Percentiles rank a stretch among this genome's conserved stretches.
Evolutionary conservation across 1,139 yeast genomes (phyloP).

Genomic region (Yamadazyma aaseri): DNA sequence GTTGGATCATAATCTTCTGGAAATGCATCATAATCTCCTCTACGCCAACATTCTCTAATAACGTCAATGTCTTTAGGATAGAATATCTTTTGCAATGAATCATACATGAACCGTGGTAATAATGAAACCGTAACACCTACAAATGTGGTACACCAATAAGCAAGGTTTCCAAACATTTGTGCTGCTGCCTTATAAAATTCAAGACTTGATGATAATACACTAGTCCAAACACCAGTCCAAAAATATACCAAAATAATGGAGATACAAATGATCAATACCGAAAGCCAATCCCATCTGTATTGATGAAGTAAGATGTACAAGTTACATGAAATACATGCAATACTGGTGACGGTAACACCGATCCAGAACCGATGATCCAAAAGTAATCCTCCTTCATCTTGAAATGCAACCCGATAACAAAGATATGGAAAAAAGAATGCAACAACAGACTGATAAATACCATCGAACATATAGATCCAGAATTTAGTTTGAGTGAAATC

Average conservation of each 20-base stretch:
- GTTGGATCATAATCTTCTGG: slow-evolving; percentile 66
- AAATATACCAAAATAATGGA: slow-evolving; percentile 69
- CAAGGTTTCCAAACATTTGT: slow-evolving; percentile 66
- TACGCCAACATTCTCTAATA: slow-evolving; percentile 68
- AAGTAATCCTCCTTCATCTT: slow-evolving; percentile 59
- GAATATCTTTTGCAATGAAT: slow-evolving; percentile 59
- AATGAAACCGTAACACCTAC: slow-evolving; percentile 72
- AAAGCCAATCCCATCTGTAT: slow-evolving; percentile 93
- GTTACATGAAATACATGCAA: slow-evolving; percentile 80
- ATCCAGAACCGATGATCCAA: slow-evolving; percentile 83
- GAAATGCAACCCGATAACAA: slow-evolving; percentile 55
- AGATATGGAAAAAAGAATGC: slow-evolving; percentile 87
- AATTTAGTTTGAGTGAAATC: slow-evolving; percentile 85
- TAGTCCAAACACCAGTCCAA: slow-evolving; percentile 93
- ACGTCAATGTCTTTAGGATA: slow-evolving; percentile 82
- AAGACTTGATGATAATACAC: slow-evolving; percentile 45
- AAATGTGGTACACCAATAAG: slow-evolving; percentile 81
- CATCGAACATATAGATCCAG: slow-evolving; percentile 83
- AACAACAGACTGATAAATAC: slow-evolving; percentile 80
- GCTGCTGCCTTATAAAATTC: slow-evolving; percentile 79
- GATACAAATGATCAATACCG: slow-evolving; percentile 56
- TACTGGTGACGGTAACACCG: slow-evolving; percentile 77
- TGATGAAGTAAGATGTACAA: slow-evolving; percentile 77
- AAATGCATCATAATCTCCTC: slow-evolving; percentile 60
- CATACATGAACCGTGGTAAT: slow-evolving; percentile 72